These are phyloP conservation scores for Penicillium lagena DNA, from an alignment of 495 filamentous ascomycete genomes.

Conservation along the genomic window DNA sequence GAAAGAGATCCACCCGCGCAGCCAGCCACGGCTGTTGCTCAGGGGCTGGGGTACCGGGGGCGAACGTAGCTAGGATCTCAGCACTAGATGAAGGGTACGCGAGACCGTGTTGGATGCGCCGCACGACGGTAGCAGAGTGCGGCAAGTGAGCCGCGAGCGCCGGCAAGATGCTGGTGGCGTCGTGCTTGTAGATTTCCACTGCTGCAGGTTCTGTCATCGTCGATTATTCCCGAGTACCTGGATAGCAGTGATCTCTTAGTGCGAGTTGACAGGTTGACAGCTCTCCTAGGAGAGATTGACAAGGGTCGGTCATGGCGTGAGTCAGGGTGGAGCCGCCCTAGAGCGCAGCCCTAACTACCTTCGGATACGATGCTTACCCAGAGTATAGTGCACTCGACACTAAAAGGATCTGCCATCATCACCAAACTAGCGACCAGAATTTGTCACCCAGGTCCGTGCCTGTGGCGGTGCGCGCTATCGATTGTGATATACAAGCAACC, in stretches of 20 bases:
- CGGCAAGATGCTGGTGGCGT: slow-evolving; percentile 31
- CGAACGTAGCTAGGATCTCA: slow-evolving; percentile 38
- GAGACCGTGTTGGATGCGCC: slow-evolving; percentile 49
- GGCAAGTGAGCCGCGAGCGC: slow-evolving; percentile 45
- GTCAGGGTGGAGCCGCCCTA: too few relatives aligned
- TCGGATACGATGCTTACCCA: slow-evolving; percentile 5
- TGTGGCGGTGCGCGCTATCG: slow-evolving; percentile 27
- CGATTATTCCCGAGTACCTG: slow-evolving; percentile 5
- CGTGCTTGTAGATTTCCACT: slow-evolving; percentile 27
- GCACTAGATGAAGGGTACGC: slow-evolving; percentile 30
- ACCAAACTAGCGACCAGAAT: slow-evolving; percentile 3
- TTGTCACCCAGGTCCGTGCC: slow-evolving; percentile 16
- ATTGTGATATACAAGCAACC: slow-evolving; percentile 11
- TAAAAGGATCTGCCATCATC: not conserved
- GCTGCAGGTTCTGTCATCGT: not conserved
- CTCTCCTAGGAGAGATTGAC: too few relatives aligned
- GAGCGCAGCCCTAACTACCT: not conserved
- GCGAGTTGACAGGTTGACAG: not conserved
- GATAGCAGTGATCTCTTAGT: not conserved
- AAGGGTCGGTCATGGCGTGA: too few relatives aligned
- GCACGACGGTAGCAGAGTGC: slow-evolving; percentile 48
- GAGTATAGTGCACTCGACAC: not conserved
- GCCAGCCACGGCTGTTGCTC: slow-evolving; percentile 35
- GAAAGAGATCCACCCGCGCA: slow-evolving; percentile 51
- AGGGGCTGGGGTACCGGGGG: slow-evolving; percentile 7